Evolutionary conservation across 2,329 filamentous ascomycete genomes (phyloP).

Genomic region (Fusarium foetens): DNA sequence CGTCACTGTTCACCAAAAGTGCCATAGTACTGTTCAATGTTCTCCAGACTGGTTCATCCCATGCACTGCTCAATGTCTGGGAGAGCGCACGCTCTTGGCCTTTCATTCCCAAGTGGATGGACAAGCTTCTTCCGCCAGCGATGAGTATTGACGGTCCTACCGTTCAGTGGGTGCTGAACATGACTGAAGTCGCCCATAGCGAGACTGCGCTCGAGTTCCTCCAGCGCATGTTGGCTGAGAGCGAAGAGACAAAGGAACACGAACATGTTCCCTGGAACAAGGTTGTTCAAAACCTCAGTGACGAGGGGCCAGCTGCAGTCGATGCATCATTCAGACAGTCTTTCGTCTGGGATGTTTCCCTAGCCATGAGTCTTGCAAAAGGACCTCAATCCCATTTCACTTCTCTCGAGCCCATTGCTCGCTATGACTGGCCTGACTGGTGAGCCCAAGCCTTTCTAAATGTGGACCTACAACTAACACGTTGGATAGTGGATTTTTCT

Average conservation of each 20-base stretch:
- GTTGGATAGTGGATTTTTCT: conserved; percentile 48
- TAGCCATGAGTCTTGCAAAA: conserved; percentile 42
- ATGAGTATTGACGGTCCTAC: conserved; percentile 53
- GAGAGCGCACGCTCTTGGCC: conserved; percentile 52
- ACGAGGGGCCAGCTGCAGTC: conserved; percentile 47
- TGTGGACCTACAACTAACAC: conserved; percentile 2
- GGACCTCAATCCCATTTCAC: conserved; percentile 33
- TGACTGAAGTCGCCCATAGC: conserved; percentile 39
- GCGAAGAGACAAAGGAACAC: conserved; percentile 40
- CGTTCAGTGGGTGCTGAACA: conserved; percentile 50
- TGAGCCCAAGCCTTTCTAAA: conserved; percentile 32
- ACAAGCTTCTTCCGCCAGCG: conserved; percentile 47
- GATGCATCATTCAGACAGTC: conserved; percentile 51
- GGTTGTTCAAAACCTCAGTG: conserved; percentile 46
- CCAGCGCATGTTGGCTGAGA: conserved; percentile 41
- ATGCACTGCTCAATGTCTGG: conserved; percentile 50
- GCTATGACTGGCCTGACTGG: conserved; percentile 54
- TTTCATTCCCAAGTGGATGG: conserved; percentile 51
- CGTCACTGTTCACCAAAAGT: conserved; percentile 47
- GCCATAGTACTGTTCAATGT: conserved; percentile 50
- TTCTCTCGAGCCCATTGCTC: conserved; percentile 45
- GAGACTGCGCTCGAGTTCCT: conserved; percentile 48
- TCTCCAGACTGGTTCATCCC: conserved; percentile 45
- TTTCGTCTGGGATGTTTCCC: conserved; percentile 53
- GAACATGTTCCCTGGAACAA: conserved; percentile 51